These are phyloP conservation scores for Lachancea dasiensis DNA, from an alignment of 805 yeast species.

Conservation along the genomic window DNA sequence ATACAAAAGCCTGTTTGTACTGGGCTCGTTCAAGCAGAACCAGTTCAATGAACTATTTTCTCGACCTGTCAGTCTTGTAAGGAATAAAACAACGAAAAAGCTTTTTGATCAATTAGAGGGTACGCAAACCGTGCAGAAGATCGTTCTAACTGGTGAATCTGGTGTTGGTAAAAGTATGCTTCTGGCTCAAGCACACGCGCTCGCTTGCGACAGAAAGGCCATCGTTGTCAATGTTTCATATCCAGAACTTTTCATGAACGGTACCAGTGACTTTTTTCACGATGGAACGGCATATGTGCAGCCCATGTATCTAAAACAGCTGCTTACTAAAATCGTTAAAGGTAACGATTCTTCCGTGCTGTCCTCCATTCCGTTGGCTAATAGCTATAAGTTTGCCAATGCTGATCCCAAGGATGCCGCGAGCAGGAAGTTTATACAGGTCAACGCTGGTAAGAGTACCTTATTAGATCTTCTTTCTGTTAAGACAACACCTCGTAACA, in stretches of 20 bases:
- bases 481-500: constrained; percentile 35
- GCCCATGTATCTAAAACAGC: constrained; percentile 65
- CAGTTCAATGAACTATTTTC: constrained; percentile 65
- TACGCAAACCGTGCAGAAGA: constrained; percentile 36
- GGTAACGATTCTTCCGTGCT: constrained; percentile 40
- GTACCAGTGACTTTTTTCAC: constrained; percentile 60
- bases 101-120: constrained; percentile 37
- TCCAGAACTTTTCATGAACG: constrained; percentile 59
- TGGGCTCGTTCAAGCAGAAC: constrained; percentile 61
- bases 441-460: constrained; percentile 28
- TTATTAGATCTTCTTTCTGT: constrained; percentile 39
- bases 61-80: constrained; percentile 53
- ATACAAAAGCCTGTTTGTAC: constrained; percentile 39
- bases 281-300: constrained; percentile 58
- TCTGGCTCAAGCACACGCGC: constrained; percentile 48
- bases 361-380: constrained; percentile 30
- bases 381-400: constrained; percentile 32
- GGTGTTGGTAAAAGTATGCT: constrained; percentile 79
- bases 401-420: constrained; percentile 29
- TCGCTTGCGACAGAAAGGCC: constrained; percentile 42
- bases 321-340: constrained; percentile 46
- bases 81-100: constrained; percentile 41
- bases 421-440: constrained; percentile 24
- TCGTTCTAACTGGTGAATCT: constrained; percentile 56
- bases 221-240: constrained; percentile 60